Evolutionary conservation across 805 yeast species (phyloP).

Genomic region (Candida succiphila): DNA sequence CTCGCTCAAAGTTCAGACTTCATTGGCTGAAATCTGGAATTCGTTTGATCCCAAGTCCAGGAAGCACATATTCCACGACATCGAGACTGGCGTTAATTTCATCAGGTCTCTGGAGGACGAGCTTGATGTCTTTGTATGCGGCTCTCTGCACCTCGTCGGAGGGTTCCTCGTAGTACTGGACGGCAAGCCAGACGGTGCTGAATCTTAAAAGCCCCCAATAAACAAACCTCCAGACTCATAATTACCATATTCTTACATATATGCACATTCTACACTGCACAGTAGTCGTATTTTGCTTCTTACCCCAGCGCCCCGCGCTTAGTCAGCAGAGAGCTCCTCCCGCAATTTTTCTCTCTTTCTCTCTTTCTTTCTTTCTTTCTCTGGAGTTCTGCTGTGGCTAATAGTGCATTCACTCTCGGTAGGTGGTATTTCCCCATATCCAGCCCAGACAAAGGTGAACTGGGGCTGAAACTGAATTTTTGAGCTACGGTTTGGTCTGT

Average conservation of each 20-base stretch:
- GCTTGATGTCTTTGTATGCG: conserved; percentile 81
- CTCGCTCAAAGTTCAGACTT: conserved; percentile 69
- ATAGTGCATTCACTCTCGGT: too few species aligned
- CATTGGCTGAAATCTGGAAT: conserved; percentile 63
- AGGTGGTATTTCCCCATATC: too few species aligned
- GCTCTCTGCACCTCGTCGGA: conserved; percentile 90
- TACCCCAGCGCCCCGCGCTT: not conserved
- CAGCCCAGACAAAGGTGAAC: too few species aligned
- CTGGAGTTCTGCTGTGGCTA: too few species aligned
- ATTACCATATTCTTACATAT: not conserved
- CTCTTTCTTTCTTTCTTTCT: not conserved
- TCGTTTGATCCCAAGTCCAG: conserved; percentile 27
- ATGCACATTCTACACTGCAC: not conserved
- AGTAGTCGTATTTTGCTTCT: not conserved
- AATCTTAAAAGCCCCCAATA: not conserved
- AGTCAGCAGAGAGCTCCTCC: not conserved
- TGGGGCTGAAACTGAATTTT: too few species aligned
- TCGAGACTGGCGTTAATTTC: conserved; percentile 61
- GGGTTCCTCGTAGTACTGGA: conserved; percentile 85
- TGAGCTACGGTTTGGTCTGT: too few species aligned
- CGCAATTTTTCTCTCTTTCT: not conserved
- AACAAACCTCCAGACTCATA: not conserved
- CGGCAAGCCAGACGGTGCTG: conserved; percentile 16
- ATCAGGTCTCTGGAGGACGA: conserved; percentile 37
- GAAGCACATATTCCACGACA: conserved; percentile 51